These are phyloP conservation scores for Pneumocystis carinii DNA, from an alignment of 1,139 yeast species.

Conservation along the genomic window DNA sequence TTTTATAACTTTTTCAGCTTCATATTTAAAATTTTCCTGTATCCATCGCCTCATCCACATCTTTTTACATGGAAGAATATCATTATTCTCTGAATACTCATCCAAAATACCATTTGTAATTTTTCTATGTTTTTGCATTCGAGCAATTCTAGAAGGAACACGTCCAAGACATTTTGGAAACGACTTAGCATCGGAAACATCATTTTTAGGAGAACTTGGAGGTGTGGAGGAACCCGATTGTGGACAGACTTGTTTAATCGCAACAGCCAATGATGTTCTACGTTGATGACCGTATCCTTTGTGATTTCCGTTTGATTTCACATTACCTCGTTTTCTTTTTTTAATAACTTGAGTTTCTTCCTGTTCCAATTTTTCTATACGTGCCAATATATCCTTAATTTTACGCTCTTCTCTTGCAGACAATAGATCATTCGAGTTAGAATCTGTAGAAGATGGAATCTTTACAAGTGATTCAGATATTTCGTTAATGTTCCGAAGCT, in stretches of 20 bases:
- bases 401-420: conserved; percentile 13
- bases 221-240: background rate
- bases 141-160: background rate
- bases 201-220: background rate
- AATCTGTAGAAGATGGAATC: background rate
- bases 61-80: conserved; percentile 1
- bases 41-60: conserved; percentile 1
- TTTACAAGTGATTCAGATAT: background rate
- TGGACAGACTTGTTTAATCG: background rate
- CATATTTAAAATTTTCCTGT: background rate
- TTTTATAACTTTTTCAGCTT: background rate
- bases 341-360: background rate
- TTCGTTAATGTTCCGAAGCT: conserved; percentile 1
- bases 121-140: background rate
- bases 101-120: background rate
- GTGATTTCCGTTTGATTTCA: background rate
- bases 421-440: background rate
- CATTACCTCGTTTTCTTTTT: background rate
- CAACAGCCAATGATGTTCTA: background rate
- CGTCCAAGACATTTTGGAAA: background rate
- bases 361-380: conserved; percentile 5
- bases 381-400: conserved; percentile 7
- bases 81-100: background rate
- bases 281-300: background rate
- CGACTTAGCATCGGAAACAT: background rate